Evolutionary conservation across 2,329 filamentous ascomycete species (phyloP).

Genomic region (Emergomyces africanus): DNA sequence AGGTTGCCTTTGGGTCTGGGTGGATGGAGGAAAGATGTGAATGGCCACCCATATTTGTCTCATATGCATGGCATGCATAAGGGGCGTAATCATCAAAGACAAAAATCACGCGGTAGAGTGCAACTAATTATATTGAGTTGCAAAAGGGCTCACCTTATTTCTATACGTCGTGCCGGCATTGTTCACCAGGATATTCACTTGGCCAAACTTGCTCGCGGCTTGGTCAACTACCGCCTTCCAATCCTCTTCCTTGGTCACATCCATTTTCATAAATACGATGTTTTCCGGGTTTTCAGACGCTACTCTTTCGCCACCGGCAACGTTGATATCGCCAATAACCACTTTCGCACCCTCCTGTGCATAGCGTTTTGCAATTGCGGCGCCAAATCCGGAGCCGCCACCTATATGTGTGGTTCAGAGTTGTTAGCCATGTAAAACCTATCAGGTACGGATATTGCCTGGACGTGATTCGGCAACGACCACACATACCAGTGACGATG

Average conservation of each 20-base stretch:
- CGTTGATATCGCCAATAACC: slow-evolving; percentile 30
- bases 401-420: slow-evolving; percentile 16
- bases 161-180: slow-evolving; percentile 34
- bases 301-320: slow-evolving; percentile 20
- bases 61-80: not conserved
- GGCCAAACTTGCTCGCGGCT: slow-evolving; percentile 19
- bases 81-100: not conserved
- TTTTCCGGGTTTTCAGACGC: slow-evolving; percentile 18
- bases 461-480: not conserved
- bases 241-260: slow-evolving; percentile 23
- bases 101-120: not conserved
- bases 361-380: slow-evolving; percentile 29
- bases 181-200: slow-evolving; percentile 35
- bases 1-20: not conserved
- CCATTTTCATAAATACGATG: slow-evolving; percentile 22
- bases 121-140: not conserved
- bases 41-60: not conserved
- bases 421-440: not conserved
- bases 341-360: slow-evolving; percentile 31
- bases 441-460: not conserved
- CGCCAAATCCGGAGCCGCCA: slow-evolving; percentile 31
- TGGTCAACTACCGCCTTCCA: slow-evolving; percentile 22
- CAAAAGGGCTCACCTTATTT: slow-evolving; percentile 24
- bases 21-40: not conserved
- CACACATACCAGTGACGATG: slow-evolving; percentile 30